phyloP scores from a whole-genome alignment of 2,329 filamentous ascomycete genomes.

The Trichophyton rubrum region DNA sequence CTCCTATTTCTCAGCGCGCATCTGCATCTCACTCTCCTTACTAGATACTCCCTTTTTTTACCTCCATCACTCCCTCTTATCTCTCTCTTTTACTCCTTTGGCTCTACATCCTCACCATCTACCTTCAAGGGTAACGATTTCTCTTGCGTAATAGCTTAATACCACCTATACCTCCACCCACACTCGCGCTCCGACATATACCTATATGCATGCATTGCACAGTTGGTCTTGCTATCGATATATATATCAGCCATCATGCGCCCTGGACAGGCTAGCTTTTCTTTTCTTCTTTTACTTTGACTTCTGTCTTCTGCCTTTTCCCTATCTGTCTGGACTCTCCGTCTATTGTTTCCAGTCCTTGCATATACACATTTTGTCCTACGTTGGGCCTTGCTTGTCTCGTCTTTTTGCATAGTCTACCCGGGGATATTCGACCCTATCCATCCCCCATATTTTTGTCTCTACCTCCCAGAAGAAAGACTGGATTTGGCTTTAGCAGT shows the following conservation, averaged over 20 bases:
- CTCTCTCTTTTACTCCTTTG: neutral
- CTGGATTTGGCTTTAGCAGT: neutral
- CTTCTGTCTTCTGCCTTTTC: neutral
- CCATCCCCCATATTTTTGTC: no score
- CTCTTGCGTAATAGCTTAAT: neutral
- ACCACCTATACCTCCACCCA: neutral
- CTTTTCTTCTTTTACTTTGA: no score
- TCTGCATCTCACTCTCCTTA: neutral
- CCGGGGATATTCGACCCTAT: no score
- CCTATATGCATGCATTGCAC: neutral
- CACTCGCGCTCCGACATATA: neutral
- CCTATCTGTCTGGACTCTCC: neutral
- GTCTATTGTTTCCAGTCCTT: neutral
- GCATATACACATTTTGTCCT: neutral
- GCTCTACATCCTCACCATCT: neutral
- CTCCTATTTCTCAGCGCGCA: neutral
- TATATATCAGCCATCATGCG: neutral
- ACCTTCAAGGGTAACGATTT: neutral
- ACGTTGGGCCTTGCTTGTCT: neutral
- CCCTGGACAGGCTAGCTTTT: no score
- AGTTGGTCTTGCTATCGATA: neutral
- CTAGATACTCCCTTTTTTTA: neutral
- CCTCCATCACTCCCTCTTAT: neutral
- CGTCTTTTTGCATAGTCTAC: neutral
- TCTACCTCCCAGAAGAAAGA: no score